Evolutionary conservation across 2,329 filamentous ascomycete genomes (phyloP).

Genomic region (Bisporella sp.): DNA sequence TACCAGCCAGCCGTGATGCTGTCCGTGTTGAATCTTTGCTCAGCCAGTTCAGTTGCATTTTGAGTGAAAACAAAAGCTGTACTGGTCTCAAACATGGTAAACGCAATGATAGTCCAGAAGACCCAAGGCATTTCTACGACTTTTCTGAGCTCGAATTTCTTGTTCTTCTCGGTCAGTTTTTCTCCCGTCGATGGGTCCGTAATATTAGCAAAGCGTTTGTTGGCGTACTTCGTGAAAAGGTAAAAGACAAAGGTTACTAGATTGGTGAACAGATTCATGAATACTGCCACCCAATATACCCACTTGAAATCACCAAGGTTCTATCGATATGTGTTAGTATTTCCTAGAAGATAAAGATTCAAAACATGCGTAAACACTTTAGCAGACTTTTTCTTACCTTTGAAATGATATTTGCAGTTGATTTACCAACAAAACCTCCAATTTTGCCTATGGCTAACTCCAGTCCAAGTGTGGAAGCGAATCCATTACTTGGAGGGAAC

Average conservation of each 20-base stretch:
- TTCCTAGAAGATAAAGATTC: background rate
- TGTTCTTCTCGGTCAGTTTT: conserved; percentile 50
- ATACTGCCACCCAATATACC: conserved; percentile 55
- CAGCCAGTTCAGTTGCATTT: conserved; percentile 54
- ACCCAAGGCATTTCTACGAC: conserved; percentile 51
- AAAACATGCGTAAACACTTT: no score
- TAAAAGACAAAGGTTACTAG: conserved; percentile 45
- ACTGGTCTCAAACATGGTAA: conserved; percentile 52
- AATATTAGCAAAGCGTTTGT: no score
- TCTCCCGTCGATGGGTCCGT: conserved; percentile 51
- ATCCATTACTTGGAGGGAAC: no score
- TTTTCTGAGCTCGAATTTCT: conserved; percentile 48
- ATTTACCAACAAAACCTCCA: no score
- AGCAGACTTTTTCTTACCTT: no score
- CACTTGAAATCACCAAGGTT: conserved; percentile 53
- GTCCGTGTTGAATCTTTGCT: conserved; percentile 50
- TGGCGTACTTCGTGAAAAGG: conserved; percentile 43
- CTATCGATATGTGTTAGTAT: conserved; percentile 36
- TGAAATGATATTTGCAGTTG: no score
- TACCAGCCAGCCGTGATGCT: conserved; percentile 54
- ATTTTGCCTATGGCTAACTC: no score
- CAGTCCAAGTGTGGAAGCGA: no score
- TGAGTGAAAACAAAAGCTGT: conserved; percentile 46
- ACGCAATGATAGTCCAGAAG: conserved; percentile 49
- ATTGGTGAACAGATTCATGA: conserved; percentile 60